Percentiles rank a stretch among this genome's conserved stretches.
Evolutionary conservation across 1,284 basidiomycete genomes (phyloP).

Genomic region (Coniophora puteana): DNA sequence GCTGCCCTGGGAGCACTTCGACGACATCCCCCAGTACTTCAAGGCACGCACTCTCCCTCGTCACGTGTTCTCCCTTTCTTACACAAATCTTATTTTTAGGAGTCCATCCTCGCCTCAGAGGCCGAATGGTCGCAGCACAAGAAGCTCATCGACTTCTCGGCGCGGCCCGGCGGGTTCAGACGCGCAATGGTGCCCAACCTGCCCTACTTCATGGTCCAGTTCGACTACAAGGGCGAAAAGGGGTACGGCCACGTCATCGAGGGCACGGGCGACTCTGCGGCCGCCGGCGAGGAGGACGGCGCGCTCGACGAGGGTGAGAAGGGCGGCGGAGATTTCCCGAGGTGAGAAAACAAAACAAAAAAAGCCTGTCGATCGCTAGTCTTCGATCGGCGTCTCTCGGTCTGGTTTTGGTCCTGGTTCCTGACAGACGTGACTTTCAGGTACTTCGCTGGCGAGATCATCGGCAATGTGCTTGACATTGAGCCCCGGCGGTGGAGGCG

Average conservation of each 20-base stretch:
- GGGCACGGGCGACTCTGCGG: conserved; percentile 67
- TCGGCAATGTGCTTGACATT: conserved; percentile 87
- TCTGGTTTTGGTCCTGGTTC: conserved; percentile 3
- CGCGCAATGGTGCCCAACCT: conserved; percentile 93
- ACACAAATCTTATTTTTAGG: conserved; percentile 39
- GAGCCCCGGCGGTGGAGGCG: conserved; percentile 87
- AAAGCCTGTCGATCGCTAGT: background rate
- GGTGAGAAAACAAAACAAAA: conserved; percentile 58
- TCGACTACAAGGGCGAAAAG: conserved; percentile 95
- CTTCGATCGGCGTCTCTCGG: conserved; percentile 1
- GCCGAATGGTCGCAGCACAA: conserved; percentile 97
- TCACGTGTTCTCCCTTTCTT: conserved; percentile 3
- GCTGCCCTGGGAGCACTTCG: conserved; percentile 80
- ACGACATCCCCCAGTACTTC: conserved; percentile 90
- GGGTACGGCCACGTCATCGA: conserved; percentile 98
- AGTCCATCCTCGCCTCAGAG: conserved; percentile 89
- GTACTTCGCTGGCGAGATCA: conserved; percentile 93
- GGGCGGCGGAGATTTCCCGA: conserved; percentile 85
- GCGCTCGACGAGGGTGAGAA: conserved; percentile 81
- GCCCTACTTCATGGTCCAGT: conserved; percentile 98
- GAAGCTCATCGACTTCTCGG: conserved; percentile 92
- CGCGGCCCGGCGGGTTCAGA: conserved; percentile 85
- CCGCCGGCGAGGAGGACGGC: conserved; percentile 61
- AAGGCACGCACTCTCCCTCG: conserved; percentile 45
- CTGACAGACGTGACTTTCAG: conserved; percentile 39